Base-by-base conservation (phyloP, 352 stramenopile genomes). In the Globisporangium middletonii region DNA sequence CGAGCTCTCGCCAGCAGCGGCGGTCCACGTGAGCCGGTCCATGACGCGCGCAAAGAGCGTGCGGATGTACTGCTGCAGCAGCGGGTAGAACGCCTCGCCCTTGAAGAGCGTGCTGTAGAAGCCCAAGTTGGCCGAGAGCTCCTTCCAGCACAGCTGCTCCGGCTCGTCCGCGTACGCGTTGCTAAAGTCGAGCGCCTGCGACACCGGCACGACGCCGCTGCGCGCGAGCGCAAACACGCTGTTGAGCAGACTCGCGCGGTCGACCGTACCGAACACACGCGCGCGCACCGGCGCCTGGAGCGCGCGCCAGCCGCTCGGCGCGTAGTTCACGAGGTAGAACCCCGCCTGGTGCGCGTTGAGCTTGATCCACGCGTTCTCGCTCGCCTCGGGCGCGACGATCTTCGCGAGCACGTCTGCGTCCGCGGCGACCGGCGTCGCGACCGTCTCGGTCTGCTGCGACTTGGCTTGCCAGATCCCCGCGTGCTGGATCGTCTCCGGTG, bases 261-360 rank as follows among this genome's bases (percentile, higher is more conserved):
- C 96, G 5, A 84, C 74, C n/a, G 91, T 73, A 12, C 62, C 69
- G 38, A 98, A 65, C 55, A 69, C 51, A 2, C 70, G 57, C 13
- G 75, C 67, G 50, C 71, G 67, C 26, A 86, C 68, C n/a, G 73
- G 73, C 77, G 67, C 75, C 45, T 84, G 73, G 6, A 98, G 75
- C 18, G 77, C 73, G 28, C 82, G 73, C 70, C 96, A 92, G 73
- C 98, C 83, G 37, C 84, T 78, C 6, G 79, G 67, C 4, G 87
- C 83, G 67, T 97, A 97, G 53, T 96, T 94, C 16, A 98, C 92
- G 23, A 97, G 74, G 73, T 98, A 97, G 41, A 96, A 97, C 28
- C 95, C 88, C 57, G 97, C 78, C 62, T 98, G 95, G 59, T 88
- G 86, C 16, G 87, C 86, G 77, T 99, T 99, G 15, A 98, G 74